Conservation (phyloP, 2,329 filamentous ascomycete species). For the Pseudogymnoascus destructans region DNA sequence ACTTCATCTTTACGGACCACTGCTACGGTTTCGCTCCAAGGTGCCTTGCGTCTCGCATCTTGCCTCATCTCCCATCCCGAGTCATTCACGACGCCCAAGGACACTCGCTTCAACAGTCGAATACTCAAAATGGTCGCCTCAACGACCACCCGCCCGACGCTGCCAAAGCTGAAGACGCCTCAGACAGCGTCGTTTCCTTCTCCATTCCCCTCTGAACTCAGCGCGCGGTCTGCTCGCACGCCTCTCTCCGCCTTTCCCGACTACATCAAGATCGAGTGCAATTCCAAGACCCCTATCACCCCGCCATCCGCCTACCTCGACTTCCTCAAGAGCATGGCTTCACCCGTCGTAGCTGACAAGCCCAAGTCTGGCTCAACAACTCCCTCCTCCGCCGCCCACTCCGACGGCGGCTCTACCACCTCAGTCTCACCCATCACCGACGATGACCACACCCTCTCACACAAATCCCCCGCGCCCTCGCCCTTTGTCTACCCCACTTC, state of each 20-base stretch:
- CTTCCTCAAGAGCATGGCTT: constrained; percentile 69
- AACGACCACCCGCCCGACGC: constrained; percentile 33
- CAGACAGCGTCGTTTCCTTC: constrained; percentile 46
- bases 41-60: constrained; percentile 4
- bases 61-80: background rate
- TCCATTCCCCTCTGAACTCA: constrained; percentile 45
- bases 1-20: background rate
- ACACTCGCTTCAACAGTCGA: background rate
- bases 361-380: constrained; percentile 33
- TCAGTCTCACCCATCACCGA: constrained; percentile 16
- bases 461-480: constrained; percentile 45
- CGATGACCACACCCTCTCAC: constrained; percentile 43
- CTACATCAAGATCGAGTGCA: constrained; percentile 56
- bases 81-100: background rate
- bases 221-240: constrained; percentile 50
- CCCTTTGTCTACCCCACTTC: constrained; percentile 47
- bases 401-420: constrained; percentile 25
- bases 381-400: constrained; percentile 29
- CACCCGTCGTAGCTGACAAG: constrained; percentile 23
- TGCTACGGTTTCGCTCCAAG: constrained; percentile 1
- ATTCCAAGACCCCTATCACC: constrained; percentile 72
- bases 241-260: constrained; percentile 49
- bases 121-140: background rate
- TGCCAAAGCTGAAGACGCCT: constrained; percentile 48
- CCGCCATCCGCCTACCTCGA: constrained; percentile 84